Conservation (phyloP, 1,284 basidiomycete species). For the Neonothopanus nambi region DNA sequence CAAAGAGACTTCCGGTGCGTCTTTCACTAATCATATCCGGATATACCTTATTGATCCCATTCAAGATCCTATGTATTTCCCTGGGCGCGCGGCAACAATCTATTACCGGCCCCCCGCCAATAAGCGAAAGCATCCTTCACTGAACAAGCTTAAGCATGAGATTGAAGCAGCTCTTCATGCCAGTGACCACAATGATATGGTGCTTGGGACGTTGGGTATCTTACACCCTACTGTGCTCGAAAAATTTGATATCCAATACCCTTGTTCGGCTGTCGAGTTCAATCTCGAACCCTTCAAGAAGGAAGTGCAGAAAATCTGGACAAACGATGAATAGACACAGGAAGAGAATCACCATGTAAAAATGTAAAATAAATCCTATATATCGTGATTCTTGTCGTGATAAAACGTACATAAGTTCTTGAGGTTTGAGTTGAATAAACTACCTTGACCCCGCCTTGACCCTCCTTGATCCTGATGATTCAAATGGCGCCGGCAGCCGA, state of each 20-base stretch:
- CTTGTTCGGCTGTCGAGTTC: constrained; percentile 96
- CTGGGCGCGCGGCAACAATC: constrained; percentile 90
- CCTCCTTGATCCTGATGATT: too few relatives aligned
- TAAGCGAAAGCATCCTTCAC: constrained; percentile 28
- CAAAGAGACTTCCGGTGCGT: constrained; percentile 79
- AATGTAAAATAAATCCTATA: constrained; percentile 3
- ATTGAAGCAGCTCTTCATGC: constrained; percentile 37
- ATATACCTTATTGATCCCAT: background rate
- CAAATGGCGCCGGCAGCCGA: too few relatives aligned
- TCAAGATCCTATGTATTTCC: constrained; percentile 89
- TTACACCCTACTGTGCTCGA: constrained; percentile 89
- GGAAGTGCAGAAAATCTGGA: constrained; percentile 52
- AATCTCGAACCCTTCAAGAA: constrained; percentile 92
- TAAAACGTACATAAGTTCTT: too few relatives aligned
- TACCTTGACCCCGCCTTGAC: too few relatives aligned
- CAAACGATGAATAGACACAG: constrained; percentile 42
- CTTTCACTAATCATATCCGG: background rate
- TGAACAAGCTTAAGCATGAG: constrained; percentile 32
- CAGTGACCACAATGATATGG: constrained; percentile 49
- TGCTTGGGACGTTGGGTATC: constrained; percentile 85
- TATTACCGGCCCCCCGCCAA: constrained; percentile 71
- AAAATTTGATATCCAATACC: constrained; percentile 92
- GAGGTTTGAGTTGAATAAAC: too few relatives aligned
- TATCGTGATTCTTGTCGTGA: too few relatives aligned
- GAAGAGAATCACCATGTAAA: background rate